Percentiles rank a stretch among this genome's conserved stretches.
Conservation (phyloP, 1,139 yeast genomes). For the Zygoascus sp. region DNA sequence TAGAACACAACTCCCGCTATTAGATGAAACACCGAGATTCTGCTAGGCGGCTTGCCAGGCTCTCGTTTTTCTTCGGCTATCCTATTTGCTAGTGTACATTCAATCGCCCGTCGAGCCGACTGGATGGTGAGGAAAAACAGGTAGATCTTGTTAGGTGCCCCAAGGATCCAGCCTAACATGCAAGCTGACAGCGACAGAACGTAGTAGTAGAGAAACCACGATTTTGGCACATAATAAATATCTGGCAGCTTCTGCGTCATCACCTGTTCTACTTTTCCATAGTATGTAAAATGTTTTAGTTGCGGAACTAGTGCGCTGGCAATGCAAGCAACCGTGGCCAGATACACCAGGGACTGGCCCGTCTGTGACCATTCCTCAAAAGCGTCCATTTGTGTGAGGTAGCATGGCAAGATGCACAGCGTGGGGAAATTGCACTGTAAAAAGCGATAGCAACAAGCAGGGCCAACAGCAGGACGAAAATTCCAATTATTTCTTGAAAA, state of each 20-base stretch:
- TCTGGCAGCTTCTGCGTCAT: conserved; percentile 14
- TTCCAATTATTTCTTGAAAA: too few species aligned
- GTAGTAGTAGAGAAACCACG: conserved; percentile 46
- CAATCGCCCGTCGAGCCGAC: conserved; percentile 58
- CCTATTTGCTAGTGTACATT: conserved; percentile 51
- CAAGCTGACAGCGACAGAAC: conserved; percentile 22
- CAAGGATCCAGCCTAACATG: conserved; percentile 9
- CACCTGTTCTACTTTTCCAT: conserved; percentile 27
- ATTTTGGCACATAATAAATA: conserved; percentile 40
- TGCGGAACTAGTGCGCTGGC: conserved; percentile 28
- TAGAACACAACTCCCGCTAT: conserved; percentile 70
- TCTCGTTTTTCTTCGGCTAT: conserved; percentile 35
- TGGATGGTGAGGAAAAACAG: conserved; percentile 43
- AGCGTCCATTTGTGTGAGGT: neutral
- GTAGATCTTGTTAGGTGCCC: conserved; percentile 10
- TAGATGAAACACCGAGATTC: conserved; percentile 74
- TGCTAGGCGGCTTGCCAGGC: conserved; percentile 34
- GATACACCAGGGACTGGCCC: conserved; percentile 3
- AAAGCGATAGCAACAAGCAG: too few species aligned
- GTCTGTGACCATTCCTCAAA: neutral
- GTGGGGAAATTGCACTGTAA: too few species aligned
- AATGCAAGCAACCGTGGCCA: conserved; percentile 14
- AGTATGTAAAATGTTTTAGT: conserved; percentile 22
- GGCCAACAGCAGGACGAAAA: too few species aligned
- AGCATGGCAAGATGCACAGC: neutral